Percentiles rank a stretch among this genome's conserved stretches.
Evolutionary conservation across 352 stramenopile species (phyloP).

Genomic region (Globisporangium uncinulatum): DNA sequence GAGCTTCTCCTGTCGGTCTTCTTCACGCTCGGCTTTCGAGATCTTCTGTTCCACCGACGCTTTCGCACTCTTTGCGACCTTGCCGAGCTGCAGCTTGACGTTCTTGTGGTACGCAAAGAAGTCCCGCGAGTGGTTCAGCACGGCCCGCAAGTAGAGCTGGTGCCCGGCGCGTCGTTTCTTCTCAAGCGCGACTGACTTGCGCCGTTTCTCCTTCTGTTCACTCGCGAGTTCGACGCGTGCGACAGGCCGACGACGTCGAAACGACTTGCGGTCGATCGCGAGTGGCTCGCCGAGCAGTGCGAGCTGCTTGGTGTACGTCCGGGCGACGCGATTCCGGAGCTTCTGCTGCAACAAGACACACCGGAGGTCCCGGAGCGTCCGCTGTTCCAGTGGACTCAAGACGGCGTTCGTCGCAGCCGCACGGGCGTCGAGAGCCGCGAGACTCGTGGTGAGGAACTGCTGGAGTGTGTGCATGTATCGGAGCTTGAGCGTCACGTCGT

Average conservation of each 20-base stretch:
- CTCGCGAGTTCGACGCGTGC: slow-evolving; percentile 59
- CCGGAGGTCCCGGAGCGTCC: slow-evolving; percentile 52
- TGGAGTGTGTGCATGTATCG: slow-evolving; percentile 69
- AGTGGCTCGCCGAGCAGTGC: slow-evolving; percentile 59
- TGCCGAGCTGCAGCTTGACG: slow-evolving; percentile 63
- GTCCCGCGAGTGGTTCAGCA: slow-evolving; percentile 80
- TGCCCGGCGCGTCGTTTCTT: slow-evolving; percentile 76
- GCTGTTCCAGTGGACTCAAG: slow-evolving; percentile 35
- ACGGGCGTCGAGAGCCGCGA: slow-evolving; percentile 46
- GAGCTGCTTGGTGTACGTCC: slow-evolving; percentile 56
- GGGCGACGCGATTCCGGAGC: slow-evolving; percentile 50
- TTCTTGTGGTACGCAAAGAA: slow-evolving; percentile 88
- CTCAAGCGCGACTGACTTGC: slow-evolving; percentile 76
- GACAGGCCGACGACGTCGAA: slow-evolving; percentile 59
- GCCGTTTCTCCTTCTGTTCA: slow-evolving; percentile 74
- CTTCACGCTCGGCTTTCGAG: slow-evolving; percentile 77
- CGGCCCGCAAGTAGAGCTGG: slow-evolving; percentile 73
- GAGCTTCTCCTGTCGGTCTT: slow-evolving; percentile 84
- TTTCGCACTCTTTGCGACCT: slow-evolving; percentile 67
- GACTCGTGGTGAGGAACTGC: slow-evolving; percentile 54
- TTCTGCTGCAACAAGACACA: slow-evolving; percentile 75
- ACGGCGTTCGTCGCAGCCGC: slow-evolving; percentile 14
- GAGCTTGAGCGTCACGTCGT: slow-evolving; percentile 70
- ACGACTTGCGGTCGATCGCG: slow-evolving; percentile 66
- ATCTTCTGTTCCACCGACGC: slow-evolving; percentile 69